Base-by-base conservation (phyloP, 1,284 basidiomycete genomes). In the Fomes fomentarius region DNA sequence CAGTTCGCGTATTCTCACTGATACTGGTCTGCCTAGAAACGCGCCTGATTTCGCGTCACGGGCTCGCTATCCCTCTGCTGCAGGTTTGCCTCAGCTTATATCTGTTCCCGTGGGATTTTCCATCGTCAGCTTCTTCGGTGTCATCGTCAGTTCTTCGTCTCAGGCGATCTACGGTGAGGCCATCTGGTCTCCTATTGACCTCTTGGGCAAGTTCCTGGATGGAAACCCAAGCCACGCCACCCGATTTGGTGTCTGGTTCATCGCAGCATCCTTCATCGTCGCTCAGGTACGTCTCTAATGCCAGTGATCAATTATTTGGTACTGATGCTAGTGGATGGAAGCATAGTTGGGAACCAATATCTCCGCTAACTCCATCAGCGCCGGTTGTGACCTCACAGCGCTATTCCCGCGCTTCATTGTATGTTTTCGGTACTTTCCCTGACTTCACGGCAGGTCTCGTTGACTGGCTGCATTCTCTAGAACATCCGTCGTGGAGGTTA, bases 401-500 rank as follows among this genome's bases (percentile, higher is more conserved):
- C 77, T 94, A 31, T 76, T 85, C 62, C 91, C 93, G 52, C 85
- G 87, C 26, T 94, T 85, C 74, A 85, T 95, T 66, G 83, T 84
- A 60, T 26, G 79, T 73, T n/a, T n/a, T n/a, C n/a, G n/a, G n/a
- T n/a, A n/a, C 33, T 17, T 19, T 37, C 31, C n/a, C 21, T 15
- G 11, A 44, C 26, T 39, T 19, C 33, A 15, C n/a, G 21, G 11
- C 34, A 33, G 34, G 21, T 10, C 21, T 19, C 14, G 14, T 11
- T 12, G n/a, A 38, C 28, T 30, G 25, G 31, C 14, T 11, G 26
- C 21, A 33, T 26, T 31, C 5, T 17, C 8, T 15, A 85, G 83
- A 93, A 90, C 70, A 94, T 95, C 65, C 85, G 93, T 24, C 82
- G 92, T 17, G 93, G 94, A 17, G 89, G 89, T 3, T 92, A 89